These are phyloP conservation scores for Dactylellina haptotyla DNA, from an alignment of 2,329 filamentous ascomycete genomes.

Conservation along the genomic window DNA sequence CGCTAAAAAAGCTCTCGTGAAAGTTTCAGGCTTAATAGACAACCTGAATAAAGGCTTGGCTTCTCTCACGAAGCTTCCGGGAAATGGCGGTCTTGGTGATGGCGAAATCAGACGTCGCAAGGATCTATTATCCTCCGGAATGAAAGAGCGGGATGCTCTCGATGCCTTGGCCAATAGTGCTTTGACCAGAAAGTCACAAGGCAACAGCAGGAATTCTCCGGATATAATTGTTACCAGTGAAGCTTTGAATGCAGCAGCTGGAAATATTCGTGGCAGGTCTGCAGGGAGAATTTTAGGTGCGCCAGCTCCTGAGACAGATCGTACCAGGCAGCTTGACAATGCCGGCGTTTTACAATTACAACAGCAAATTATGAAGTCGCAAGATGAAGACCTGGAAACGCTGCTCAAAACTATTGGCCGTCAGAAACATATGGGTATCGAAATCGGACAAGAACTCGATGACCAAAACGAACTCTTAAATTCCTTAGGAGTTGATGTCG, in stretches of 20 bases:
- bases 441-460: slow-evolving; percentile 78
- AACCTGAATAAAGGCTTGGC: slow-evolving; percentile 25
- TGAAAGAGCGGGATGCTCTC: slow-evolving; percentile 78
- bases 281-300: slow-evolving; percentile 76
- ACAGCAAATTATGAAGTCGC: slow-evolving; percentile 76
- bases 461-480: slow-evolving; percentile 76
- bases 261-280: slow-evolving; percentile 55
- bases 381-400: slow-evolving; percentile 77
- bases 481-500: slow-evolving; percentile 73
- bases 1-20: slow-evolving; percentile 78
- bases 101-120: slow-evolving; percentile 76
- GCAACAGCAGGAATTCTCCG: slow-evolving; percentile 54
- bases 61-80: slow-evolving; percentile 9
- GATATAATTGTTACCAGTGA: slow-evolving; percentile 23
- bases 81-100: slow-evolving; percentile 59
- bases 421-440: slow-evolving; percentile 80
- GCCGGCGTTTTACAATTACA: slow-evolving; percentile 78
- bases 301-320: slow-evolving; percentile 77
- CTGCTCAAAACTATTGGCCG: slow-evolving; percentile 75
- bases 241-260: slow-evolving; percentile 56
- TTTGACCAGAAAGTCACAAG: slow-evolving; percentile 64
- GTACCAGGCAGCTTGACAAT: slow-evolving; percentile 81
- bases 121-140: slow-evolving; percentile 75
- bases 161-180: slow-evolving; percentile 75
- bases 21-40: slow-evolving; percentile 72